Evolutionary conservation across 2,329 filamentous ascomycete genomes (phyloP), one percentile per base, ranked within the genome.

Genomic region (Ustulina deusta): DNA sequence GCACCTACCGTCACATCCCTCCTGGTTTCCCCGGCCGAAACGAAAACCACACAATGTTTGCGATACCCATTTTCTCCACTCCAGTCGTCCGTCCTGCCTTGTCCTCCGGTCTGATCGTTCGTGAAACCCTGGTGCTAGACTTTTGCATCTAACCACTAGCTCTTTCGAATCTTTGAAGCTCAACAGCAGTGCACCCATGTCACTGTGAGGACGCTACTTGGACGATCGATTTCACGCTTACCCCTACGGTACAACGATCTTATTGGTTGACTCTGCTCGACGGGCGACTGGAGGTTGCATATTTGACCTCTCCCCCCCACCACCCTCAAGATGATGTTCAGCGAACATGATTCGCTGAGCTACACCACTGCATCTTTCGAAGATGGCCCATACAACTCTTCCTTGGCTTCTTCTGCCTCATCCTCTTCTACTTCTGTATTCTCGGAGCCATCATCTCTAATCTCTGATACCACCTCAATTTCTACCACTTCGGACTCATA

Each of bases 381-480:
- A 78, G 84, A 86, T 83, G 82, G 82, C 68, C 87, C 89, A 72
- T 94, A 93, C 81, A 88, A 87, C 78, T 87, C 89, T 67, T 90
- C 91, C 48, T 82, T 93, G 84, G 88, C 90, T 76, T 91, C 91
- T 64, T 92, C 91, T 73, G 89, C 91, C 66, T 93, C 92, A 34
- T 91, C 91, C 63, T 94, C 92, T 22, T 87, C 90, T 65, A 88
- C 89, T 63, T 96, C 93, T 38, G 85, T 93, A 74, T 96, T 93
- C 85, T 96, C 93, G 72, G 85, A 91, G 76, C 87, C 84, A 58
- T 90, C 89, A 63, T 90, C 88, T 22, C 90, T 93, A 81, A 84
- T 85, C 69, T 93, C 91, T 61, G 88, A 91, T 74, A 90, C 90
- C 68, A 89, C 90, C 46, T 89, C 88, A 62, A 79, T 86, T 71